phyloP scores from a whole-genome alignment of 306 rosid species.

The Calophaca sinica region DNA sequence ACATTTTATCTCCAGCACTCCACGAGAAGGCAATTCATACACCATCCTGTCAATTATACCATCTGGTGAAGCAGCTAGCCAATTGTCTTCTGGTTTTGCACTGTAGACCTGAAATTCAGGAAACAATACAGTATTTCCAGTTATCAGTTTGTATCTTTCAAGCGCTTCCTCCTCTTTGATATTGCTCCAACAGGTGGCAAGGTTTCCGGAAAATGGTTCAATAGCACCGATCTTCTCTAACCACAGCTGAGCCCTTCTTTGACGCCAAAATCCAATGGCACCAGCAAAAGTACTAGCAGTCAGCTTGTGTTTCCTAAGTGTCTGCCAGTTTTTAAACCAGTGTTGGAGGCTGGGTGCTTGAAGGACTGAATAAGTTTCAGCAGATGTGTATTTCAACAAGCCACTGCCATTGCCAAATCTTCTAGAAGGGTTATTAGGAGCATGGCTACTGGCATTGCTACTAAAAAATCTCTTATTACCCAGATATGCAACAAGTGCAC shows the following conservation, averaged over 20 bases:
- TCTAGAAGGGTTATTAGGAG: constrained; percentile 37
- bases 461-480: constrained; percentile 48
- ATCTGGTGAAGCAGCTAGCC: constrained; percentile 92
- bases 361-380: constrained; percentile 50
- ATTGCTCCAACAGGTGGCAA: constrained; percentile 89
- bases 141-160: constrained; percentile 80
- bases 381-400: constrained; percentile 49
- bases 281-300: constrained; percentile 88
- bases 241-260: constrained; percentile 75
- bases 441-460: constrained; percentile 32
- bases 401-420: constrained; percentile 10
- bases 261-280: constrained; percentile 79
- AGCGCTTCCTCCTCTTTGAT: constrained; percentile 90
- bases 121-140: constrained; percentile 75
- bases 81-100: constrained; percentile 53
- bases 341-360: constrained; percentile 69
- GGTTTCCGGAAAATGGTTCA: constrained; percentile 76
- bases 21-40: constrained; percentile 70
- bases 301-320: constrained; percentile 64
- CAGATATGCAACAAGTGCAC: constrained; percentile 45
- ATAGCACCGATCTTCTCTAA: constrained; percentile 81
- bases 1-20: constrained; percentile 83
- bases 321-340: constrained; percentile 88
- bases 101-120: constrained; percentile 80
- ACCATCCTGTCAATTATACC: constrained; percentile 64